Evolutionary conservation across 371 early-diverging fungal genomes (phyloP).

Genomic region (Chytridium lagenaria): DNA sequence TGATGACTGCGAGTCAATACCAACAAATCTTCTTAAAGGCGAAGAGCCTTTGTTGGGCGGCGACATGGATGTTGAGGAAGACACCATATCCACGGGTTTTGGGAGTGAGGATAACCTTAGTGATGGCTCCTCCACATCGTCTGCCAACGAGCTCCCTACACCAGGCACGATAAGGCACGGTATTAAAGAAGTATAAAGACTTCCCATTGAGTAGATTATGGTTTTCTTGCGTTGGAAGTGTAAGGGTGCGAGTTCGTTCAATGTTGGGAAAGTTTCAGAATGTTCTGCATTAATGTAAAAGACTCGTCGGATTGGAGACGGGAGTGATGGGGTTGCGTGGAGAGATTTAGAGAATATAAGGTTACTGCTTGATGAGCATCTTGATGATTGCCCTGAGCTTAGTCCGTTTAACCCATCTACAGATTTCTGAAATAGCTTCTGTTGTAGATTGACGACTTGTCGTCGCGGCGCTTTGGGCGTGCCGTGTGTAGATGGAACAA

Average conservation of each 20-base stretch:
- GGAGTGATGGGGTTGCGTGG: constrained; percentile 48
- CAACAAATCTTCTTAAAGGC: neutral
- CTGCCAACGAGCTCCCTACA: constrained; percentile 68
- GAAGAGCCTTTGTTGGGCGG: neutral
- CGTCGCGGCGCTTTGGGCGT: neutral
- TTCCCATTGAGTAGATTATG: constrained; percentile 73
- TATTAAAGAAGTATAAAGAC: constrained; percentile 75
- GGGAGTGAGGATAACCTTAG: no score
- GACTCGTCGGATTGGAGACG: constrained; percentile 66
- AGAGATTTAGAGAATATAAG: constrained; percentile 60
- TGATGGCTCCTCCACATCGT: constrained; percentile 18
- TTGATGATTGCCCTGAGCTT: neutral
- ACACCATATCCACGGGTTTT: neutral
- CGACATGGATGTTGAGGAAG: neutral
- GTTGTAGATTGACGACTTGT: neutral
- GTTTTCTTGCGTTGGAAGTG: constrained; percentile 61
- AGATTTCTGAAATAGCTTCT: neutral
- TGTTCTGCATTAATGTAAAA: constrained; percentile 75
- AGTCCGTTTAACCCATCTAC: neutral
- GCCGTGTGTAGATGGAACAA: constrained; percentile 8
- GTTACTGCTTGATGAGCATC: constrained; percentile 34
- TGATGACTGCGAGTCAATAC: neutral
- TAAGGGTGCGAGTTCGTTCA: constrained; percentile 65
- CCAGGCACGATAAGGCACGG: constrained; percentile 73
- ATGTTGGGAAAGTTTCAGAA: constrained; percentile 70